Conservation (phyloP, 768 basidiomycete genomes). For the Boletellus sp. region DNA sequence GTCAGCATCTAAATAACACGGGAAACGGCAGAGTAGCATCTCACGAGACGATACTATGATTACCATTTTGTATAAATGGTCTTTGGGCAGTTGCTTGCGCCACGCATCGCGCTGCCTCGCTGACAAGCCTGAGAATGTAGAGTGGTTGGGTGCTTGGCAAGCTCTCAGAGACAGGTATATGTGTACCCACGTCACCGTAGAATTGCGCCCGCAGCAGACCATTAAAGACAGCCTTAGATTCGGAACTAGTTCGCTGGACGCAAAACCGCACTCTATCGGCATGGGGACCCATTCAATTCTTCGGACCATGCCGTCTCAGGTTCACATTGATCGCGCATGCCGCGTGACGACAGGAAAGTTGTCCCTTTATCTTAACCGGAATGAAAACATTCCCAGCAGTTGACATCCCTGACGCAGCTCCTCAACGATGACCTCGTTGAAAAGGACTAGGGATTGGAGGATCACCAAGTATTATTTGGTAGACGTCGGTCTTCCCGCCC, state of each 20-base stretch:
- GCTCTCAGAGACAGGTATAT: not conserved
- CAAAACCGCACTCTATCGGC: not conserved
- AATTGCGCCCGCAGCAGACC: not conserved
- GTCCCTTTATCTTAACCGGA: not conserved
- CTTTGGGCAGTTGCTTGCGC: not conserved
- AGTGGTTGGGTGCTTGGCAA: not conserved
- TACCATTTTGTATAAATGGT: not conserved
- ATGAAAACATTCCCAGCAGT: slow-evolving; percentile 5
- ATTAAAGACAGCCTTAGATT: not conserved
- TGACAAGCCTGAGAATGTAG: slow-evolving; percentile 17
- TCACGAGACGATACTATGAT: slow-evolving; percentile 1
- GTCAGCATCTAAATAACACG: not conserved
- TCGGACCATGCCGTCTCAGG: not conserved
- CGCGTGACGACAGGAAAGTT: not conserved
- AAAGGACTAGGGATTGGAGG: slow-evolving; percentile 4
- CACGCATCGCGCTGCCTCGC: not conserved
- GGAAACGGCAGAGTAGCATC: not conserved
- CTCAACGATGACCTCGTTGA: not conserved
- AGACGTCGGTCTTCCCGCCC: not conserved
- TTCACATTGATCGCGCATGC: not conserved
- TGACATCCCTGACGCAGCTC: slow-evolving; percentile 3
- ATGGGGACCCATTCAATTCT: not conserved
- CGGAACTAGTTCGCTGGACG: not conserved
- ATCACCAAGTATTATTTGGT: slow-evolving; percentile 5
- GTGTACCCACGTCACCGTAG: not conserved